Percentiles rank a stretch among this genome's conserved stretches.
These are phyloP conservation scores for Naegleria lovaniensis DNA, from an alignment of 208 protist genomes.

Conservation along the genomic window DNA sequence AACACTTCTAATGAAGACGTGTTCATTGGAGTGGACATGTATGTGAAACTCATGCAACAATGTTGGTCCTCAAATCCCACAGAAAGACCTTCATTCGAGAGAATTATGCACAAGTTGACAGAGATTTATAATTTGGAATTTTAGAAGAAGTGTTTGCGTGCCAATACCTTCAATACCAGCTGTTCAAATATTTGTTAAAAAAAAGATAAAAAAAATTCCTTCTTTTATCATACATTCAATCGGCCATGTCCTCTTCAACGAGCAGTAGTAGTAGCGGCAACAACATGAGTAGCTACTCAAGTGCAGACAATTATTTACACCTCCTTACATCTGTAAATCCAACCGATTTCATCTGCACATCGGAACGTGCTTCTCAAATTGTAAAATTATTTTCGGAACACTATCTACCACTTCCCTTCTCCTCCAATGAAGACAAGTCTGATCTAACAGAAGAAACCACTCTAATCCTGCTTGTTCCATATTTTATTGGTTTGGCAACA, in stretches of 20 bases:
- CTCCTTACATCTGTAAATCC: neutral
- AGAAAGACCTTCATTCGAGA: neutral
- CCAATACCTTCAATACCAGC: too few species aligned
- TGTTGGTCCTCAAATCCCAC: neutral
- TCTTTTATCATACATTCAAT: too few species aligned
- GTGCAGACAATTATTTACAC: neutral
- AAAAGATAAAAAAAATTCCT: too few species aligned
- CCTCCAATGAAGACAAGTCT: neutral
- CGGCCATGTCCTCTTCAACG: too few species aligned
- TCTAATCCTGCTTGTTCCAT: neutral
- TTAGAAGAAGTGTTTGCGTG: too few species aligned
- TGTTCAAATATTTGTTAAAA: too few species aligned
- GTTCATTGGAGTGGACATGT: neutral
- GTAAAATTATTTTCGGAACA: conserved; percentile 4
- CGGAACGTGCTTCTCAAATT: neutral
- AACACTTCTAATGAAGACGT: too few species aligned
- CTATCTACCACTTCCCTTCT: neutral
- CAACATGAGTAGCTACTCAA: too few species aligned
- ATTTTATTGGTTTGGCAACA: neutral
- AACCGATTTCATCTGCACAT: neutral
- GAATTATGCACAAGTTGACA: neutral
- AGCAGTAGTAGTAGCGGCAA: too few species aligned
- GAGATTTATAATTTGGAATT: too few species aligned
- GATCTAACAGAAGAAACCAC: neutral
- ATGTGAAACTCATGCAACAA: neutral